A percentile compares a stretch with the other conserved stretches of the same genome.
Conservation (phyloP, 2,329 filamentous ascomycete genomes). For the Aspergillus terreus region DNA sequence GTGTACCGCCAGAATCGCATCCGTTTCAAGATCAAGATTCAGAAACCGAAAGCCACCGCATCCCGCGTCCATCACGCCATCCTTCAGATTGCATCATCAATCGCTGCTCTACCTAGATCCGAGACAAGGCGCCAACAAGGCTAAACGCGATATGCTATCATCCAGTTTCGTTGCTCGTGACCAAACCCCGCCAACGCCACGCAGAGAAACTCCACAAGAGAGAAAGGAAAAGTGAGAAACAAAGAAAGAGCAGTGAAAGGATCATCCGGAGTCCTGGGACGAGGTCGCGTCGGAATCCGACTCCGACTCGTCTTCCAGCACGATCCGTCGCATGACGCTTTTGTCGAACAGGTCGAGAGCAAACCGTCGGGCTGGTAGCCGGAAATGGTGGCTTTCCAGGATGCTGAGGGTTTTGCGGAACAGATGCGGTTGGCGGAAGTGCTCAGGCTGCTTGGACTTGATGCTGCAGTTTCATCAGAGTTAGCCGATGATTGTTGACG, state of each 20-base stretch:
- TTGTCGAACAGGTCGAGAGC: slow-evolving; percentile 94
- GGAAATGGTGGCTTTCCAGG: slow-evolving; percentile 84
- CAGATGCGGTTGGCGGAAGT: slow-evolving; percentile 71
- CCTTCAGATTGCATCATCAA: no score
- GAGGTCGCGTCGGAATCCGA: slow-evolving; percentile 30
- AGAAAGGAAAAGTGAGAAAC: not conserved
- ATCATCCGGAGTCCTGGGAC: slow-evolving; percentile 21
- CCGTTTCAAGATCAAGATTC: no score
- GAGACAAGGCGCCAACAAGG: not conserved
- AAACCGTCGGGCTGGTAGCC: slow-evolving; percentile 80
- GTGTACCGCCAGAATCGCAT: no score
- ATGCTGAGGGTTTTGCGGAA: slow-evolving; percentile 83
- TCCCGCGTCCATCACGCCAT: no score
- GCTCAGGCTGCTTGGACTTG: slow-evolving; percentile 68
- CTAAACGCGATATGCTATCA: not conserved
- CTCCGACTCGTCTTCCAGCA: slow-evolving; percentile 67
- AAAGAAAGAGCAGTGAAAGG: slow-evolving; percentile 1
- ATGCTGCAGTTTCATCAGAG: slow-evolving; percentile 53
- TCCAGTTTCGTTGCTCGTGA: not conserved
- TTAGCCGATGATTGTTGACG: not conserved
- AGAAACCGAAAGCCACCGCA: no score
- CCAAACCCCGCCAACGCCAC: not conserved
- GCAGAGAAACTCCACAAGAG: not conserved
- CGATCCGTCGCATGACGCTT: slow-evolving; percentile 75
- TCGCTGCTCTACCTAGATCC: no score